Conservation (phyloP, 768 basidiomycete species). For the Russula sp. region DNA sequence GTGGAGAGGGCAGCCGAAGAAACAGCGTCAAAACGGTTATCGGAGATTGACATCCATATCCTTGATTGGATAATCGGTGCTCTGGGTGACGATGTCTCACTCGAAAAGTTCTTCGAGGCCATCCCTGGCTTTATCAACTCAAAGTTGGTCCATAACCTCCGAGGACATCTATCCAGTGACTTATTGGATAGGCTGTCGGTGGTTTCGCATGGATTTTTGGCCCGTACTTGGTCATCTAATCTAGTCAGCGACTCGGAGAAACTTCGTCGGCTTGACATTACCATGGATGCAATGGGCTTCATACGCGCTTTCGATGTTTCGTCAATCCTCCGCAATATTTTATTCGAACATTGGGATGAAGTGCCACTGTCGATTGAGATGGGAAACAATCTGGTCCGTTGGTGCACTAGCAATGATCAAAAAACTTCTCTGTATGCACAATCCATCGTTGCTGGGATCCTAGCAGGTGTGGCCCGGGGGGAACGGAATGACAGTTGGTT, state of each 20-base stretch:
- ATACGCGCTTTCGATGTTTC: background rate
- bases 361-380: background rate
- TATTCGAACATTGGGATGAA: background rate
- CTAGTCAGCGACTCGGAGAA: background rate
- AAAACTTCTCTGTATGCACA: background rate
- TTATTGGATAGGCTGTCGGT: background rate
- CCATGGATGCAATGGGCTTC: background rate
- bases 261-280: background rate
- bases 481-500: slow-evolving; percentile 1
- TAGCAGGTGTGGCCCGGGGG: background rate
- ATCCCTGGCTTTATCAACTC: background rate
- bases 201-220: background rate
- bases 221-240: background rate
- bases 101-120: background rate
- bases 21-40: background rate
- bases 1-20: background rate
- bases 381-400: background rate
- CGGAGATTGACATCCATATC: background rate
- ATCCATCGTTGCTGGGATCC: background rate
- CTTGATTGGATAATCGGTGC: background rate
- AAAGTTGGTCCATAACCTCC: background rate
- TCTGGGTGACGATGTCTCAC: background rate
- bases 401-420: background rate
- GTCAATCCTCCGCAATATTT: background rate
- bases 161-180: background rate